Base-by-base conservation (phyloP, 1,284 basidiomycete genomes). In the Boletellus deceptivus region DNA sequence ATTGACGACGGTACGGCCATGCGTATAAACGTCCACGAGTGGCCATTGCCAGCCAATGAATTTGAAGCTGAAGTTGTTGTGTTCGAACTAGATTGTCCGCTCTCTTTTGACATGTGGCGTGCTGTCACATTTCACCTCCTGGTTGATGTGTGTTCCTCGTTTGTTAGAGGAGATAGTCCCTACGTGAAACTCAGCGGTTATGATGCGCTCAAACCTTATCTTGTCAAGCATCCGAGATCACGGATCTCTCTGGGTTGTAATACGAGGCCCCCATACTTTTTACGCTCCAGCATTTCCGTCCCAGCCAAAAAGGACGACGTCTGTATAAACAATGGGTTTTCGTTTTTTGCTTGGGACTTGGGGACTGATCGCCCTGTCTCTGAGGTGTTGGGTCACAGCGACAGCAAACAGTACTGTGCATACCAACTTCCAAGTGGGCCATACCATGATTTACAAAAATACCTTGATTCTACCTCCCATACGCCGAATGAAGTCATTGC, bases 1-100 rank as follows among this genome's bases (percentile, higher is more conserved):
- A n/a, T n/a, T n/a, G n/a, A n/a, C n/a, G n/a, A n/a, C n/a, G n/a
- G n/a, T n/a, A n/a, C n/a, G n/a, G n/a, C n/a, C n/a, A n/a, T n/a
- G n/a, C n/a, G n/a, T n/a, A n/a, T n/a, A n/a, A n/a, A n/a, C n/a
- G n/a, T n/a, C n/a, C n/a, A n/a, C 8, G 25, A 38, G 18, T 29
- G 35, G 37, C 45, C 45, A 16, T 33, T 46, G 11, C 37, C 45
- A 14, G 7, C 46, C 18, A 40, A 25, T 7, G 5, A 40, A 24
- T 20, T 47, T 11, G 27, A 50, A 1, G 69, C 68, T 0, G 58
- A 70, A 44, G 55, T 52, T 0, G 67, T 70, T 0, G 63, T 81
- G 0, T 81, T 83, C 43, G 79, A 82, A 48, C 52, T 79, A 2
- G 46, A 56, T 4, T 69, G 69, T 39, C 80, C 80, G 0, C 24